Evolutionary conservation across 305 asterid species (phyloP), one percentile per base, ranked within the genome.

Genomic region (Fraxinus dipetala): DNA sequence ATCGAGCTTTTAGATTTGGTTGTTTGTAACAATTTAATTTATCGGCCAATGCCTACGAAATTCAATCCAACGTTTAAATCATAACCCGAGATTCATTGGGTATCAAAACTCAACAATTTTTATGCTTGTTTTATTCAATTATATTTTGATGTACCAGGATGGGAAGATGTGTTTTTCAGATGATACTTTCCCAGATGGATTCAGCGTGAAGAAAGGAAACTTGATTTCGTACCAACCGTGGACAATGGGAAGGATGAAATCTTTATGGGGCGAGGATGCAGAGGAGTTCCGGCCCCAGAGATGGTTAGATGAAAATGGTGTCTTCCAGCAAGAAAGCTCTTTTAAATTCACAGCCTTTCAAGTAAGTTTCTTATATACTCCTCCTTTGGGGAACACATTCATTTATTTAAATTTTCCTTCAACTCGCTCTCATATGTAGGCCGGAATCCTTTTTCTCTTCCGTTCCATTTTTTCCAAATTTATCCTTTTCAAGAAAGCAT

Each of bases 191-290:
- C 95, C 98, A 0, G 98, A 93, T 85, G 95, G 98, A 59, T 89
- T 76, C 54, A 82, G 90, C 28, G 76, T 93, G 34, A 88, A 84
- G 86, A 92, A 89, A 86, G 98, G 98, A 43, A 81, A 89, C 72
- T 5, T 84, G 76, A 83, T 92, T 16, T 31, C 90, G 0, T 92
- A 91, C 54, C 82, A 80, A 1, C 98, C 97, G 0, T 92, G 90
- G 84, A 83, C 91, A 3, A 93, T 93, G 98, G 98, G 97, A 0
- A 90, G 97, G 89, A 92, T 92, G 93, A 88, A 88, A 84, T 87
- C 80, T 0, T 72, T 93, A 63, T 93, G 98, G 98, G 95, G 97
- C 0, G 93, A 92, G 10, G 95, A 92, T 83, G 98, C 97, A 1
- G 94, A 89, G 85, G 96, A 84, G 77, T 93, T 88, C 77, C 80